Base-by-base conservation (phyloP, 805 yeast genomes). In the Blastobotrys chiropterorum region DNA sequence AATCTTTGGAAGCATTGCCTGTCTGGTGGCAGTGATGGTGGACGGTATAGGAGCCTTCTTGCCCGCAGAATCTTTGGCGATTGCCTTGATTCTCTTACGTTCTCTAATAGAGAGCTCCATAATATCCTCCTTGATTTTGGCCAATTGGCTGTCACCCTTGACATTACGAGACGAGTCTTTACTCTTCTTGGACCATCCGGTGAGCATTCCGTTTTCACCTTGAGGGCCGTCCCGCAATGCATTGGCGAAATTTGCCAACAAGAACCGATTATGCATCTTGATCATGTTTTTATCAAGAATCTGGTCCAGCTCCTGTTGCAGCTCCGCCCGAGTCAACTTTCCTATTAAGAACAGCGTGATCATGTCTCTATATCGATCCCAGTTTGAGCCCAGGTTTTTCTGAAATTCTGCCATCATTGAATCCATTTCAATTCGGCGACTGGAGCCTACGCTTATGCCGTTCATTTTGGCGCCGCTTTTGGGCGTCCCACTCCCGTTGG, bases 291-390 rank as follows among this genome's bases (percentile, higher is more conserved):
- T 66, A 48, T 74, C 76, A 16, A 90, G 72, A 22, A 86, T 72
- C n/a, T 77, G 77, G 44, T 73, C 72, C 31, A 88, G 73, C 46
- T 74, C 81, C 13, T 73, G 70, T 55, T 81, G 79, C 51, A 92
- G 73, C 67, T 92, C 99, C 17, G 68, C 67, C 47, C 96, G 75
- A 8, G 96, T 85, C 16, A 90, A 72, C 64, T 83, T 85, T 3
- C 96, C 96, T 39, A 85, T 42, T 39, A 92, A 72, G 60, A 90
- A 92, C 49, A 79, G 71, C 48, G 92, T 82, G 20, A 94, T 76
- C 3, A 87, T 76, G 51, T 83, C 85, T 56, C 95, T 90, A 67
- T 92, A 92, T 53, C 77, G 78, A 56, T 85, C 92, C 99, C 99
- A 92, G 46, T 80, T 79, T 44, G 76, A 72, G 1, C 97, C 97